phyloP scores from a whole-genome alignment of 1,284 basidiomycete genomes.

The Cryptococcus sp. region DNA sequence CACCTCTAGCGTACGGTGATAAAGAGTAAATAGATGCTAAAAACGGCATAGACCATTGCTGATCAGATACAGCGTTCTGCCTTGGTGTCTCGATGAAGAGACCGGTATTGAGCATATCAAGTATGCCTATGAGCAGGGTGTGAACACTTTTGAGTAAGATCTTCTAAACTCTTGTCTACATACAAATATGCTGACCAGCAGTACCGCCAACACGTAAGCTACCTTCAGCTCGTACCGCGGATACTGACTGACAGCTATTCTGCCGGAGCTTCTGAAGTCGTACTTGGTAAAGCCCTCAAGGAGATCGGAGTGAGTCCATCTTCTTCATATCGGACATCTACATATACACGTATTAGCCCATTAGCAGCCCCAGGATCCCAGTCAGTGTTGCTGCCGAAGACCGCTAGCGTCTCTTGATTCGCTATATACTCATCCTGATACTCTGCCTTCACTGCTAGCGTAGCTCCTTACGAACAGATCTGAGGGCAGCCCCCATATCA shows the following conservation, averaged over 20 bases:
- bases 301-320: constrained; percentile 54
- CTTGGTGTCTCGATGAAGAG: constrained; percentile 40
- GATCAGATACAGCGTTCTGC: constrained; percentile 14
- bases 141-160: constrained; percentile 42
- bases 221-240: neutral
- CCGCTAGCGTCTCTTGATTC: no score
- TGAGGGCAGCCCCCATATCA: no score
- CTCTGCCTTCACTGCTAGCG: no score
- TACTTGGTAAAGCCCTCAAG: constrained; percentile 76
- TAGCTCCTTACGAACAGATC: no score
- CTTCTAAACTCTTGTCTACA: constrained; percentile 10
- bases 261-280: constrained; percentile 56
- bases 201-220: constrained; percentile 31
- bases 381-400: no score
- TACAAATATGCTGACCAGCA: neutral
- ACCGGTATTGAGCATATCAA: constrained; percentile 42
- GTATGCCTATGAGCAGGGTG: constrained; percentile 36
- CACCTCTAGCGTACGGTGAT: constrained; percentile 10
- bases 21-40: constrained; percentile 3
- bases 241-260: constrained; percentile 47
- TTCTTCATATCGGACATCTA: neutral
- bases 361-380: no score
- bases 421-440: no score
- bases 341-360: no score
- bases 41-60: neutral